A percentile compares a stretch with the other conserved stretches of the same genome.
These are phyloP conservation scores for Pachysandra terminalis DNA, from an alignment of 164 flowering plant species.

Conservation along the genomic window DNA sequence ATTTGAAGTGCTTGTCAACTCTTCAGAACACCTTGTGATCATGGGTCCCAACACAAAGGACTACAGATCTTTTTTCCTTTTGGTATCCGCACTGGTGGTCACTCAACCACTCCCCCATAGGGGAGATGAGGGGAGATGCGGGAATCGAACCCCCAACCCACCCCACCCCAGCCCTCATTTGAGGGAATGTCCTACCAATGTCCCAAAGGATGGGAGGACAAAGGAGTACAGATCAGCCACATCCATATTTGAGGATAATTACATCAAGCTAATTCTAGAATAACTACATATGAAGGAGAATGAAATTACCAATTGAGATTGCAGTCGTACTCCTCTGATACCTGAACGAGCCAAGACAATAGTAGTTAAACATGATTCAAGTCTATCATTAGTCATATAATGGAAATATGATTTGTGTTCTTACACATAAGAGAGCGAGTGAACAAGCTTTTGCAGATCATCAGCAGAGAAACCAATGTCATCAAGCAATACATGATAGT, in stretches of 20 bases:
- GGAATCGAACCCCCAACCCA: no score
- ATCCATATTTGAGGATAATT: neutral
- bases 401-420: conserved; percentile 13
- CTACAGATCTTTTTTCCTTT: no score
- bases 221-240: no score
- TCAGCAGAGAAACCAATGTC: conserved; percentile 89
- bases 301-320: conserved; percentile 58
- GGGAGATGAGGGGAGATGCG: no score
- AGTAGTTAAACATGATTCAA: neutral
- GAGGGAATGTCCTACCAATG: no score
- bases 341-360: conserved; percentile 33
- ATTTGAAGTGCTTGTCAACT: no score
- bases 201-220: no score
- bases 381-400: neutral
- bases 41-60: no score
- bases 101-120: no score
- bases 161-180: no score
- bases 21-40: no score
- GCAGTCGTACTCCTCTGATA: conserved; percentile 85
- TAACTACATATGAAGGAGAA: neutral
- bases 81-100: no score
- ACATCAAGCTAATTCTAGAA: neutral
- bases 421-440: conserved; percentile 84
- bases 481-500: conserved; percentile 82
- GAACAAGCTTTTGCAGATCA: conserved; percentile 64